Evolutionary conservation across 495 filamentous ascomycete species (phyloP).

Genomic region (Darksidea phi): DNA sequence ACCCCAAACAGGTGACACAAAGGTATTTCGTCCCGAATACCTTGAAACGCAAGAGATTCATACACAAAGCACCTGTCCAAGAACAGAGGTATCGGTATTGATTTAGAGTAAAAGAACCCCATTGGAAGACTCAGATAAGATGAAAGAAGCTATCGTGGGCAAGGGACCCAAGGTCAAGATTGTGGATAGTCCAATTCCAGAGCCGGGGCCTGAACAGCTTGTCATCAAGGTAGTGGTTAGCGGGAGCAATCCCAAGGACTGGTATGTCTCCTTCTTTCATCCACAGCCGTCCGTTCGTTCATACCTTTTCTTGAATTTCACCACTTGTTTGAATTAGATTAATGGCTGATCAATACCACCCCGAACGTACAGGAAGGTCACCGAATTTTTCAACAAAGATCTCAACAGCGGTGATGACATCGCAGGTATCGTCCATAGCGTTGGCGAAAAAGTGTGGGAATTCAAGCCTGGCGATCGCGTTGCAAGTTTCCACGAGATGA

Average conservation of each 20-base stretch:
- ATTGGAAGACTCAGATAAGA: no score
- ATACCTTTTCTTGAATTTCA: not conserved
- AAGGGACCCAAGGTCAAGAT: constrained; percentile 58
- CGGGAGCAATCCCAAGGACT: constrained; percentile 79
- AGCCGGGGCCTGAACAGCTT: constrained; percentile 59
- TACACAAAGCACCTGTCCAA: no score
- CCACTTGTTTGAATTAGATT: not conserved
- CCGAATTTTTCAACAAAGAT: constrained; percentile 34
- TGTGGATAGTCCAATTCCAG: constrained; percentile 63
- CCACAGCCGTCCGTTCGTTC: not conserved
- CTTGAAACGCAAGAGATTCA: no score
- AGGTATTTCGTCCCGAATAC: no score
- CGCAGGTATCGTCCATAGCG: constrained; percentile 62
- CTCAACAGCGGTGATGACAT: constrained; percentile 71
- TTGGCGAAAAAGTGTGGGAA: constrained; percentile 60
- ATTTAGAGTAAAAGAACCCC: no score
- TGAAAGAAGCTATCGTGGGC: constrained; percentile 67
- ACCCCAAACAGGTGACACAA: no score
- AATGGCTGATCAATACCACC: not conserved
- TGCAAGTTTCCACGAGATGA: constrained; percentile 66
- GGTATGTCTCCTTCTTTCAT: constrained; percentile 50
- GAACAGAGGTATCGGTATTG: no score
- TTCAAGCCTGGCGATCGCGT: constrained; percentile 70
- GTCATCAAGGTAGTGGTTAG: constrained; percentile 68
- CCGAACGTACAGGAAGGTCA: constrained; percentile 47